Evolutionary conservation across 2,329 filamentous ascomycete genomes (phyloP).

Genomic region (Blastomyces parvus): DNA sequence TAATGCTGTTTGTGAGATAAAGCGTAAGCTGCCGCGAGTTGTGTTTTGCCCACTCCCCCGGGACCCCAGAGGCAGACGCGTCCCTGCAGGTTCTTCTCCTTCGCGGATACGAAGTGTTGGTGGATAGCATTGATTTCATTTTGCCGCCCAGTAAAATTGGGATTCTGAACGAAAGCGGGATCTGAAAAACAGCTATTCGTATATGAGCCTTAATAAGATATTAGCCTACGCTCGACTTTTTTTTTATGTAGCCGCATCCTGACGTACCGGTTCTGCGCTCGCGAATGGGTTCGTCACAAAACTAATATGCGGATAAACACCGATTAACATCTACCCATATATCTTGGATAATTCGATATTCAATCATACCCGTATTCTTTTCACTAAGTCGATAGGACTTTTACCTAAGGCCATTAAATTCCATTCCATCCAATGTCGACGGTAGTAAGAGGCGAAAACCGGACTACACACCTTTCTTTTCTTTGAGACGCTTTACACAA

Average conservation of each 20-base stretch:
- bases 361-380: not conserved
- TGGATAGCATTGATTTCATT: not conserved
- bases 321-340: not conserved
- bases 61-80: not conserved
- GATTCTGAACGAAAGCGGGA: not conserved
- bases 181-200: not conserved
- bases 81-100: not conserved
- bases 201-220: not conserved
- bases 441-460: not conserved
- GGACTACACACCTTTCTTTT: slow-evolving; percentile 21
- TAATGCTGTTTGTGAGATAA: not conserved
- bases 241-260: not conserved
- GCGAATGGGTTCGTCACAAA: not conserved
- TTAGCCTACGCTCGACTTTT: not conserved
- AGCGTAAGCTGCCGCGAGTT: not conserved
- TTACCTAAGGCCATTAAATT: not conserved
- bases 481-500: slow-evolving; percentile 19
- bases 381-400: not conserved
- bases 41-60: not conserved
- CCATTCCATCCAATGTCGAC: not conserved
- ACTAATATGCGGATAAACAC: not conserved
- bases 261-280: not conserved
- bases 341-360: not conserved
- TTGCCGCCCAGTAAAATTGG: not conserved
- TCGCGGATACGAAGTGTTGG: not conserved